Base-by-base conservation (phyloP, 345 rosid genomes). In the Eucalyptus shirleyi region DNA sequence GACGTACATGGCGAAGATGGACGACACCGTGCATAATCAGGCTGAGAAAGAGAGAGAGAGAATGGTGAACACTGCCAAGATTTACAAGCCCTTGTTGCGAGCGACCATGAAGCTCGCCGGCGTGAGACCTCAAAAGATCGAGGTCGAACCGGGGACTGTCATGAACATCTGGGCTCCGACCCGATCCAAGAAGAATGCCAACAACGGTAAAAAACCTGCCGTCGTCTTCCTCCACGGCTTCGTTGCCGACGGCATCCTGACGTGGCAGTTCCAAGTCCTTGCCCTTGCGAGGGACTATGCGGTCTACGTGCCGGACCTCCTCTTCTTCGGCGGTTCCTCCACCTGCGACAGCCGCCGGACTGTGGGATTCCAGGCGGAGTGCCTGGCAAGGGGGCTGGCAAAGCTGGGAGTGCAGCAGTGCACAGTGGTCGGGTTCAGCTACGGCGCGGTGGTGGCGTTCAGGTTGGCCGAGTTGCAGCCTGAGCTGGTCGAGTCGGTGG, bases 161-260 rank as follows among this genome's bases (percentile, higher is more conserved):
- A 53, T 53, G 56, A 53, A 53, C 23, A 53, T 53, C 23, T 53
- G 56, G 56, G 56, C 56, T 53, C 23, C 56, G 56, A 53, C 23
- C 56, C 56, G n/a, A 26, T 28, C 15, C 32, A 60, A 60, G 32
- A 45, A 88, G 32, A n/a, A 77, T 59, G 40, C 42, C 3, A 72
- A 45, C 14, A 28, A 60, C n/a, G 8, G 7, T 26, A 60, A 60
- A 26, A 67, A 91, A 87, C 93, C 92, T 5, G 92, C 89, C 2
- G 89, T 94, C 8, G 93, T 92, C 8, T 90, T 95, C 89, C 91
- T 95, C 53, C 96, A 94, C 37, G 92, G 93, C 26, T 93, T 93
- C 23, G 91, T 37, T 2, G 40, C 45, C 8, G 83, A 90, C 16
- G 95, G 95, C 47, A 91, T 94, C 45, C 34, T 90, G 12, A 92